Conservation (phyloP, 176 grass and related monocot genomes). For the Elaeis guineensis region DNA sequence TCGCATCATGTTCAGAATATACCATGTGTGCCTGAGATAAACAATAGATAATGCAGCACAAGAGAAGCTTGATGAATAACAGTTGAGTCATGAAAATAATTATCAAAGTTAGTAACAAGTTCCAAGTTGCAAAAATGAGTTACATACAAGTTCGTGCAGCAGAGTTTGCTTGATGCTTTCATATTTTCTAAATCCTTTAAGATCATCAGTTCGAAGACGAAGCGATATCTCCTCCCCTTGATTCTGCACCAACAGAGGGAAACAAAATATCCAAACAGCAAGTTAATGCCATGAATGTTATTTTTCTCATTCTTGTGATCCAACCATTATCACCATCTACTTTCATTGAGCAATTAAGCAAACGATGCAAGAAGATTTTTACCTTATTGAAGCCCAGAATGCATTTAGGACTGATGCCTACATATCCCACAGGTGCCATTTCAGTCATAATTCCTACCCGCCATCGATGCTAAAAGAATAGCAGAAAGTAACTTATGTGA, state of each 20-base stretch:
- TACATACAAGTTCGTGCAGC: constrained; percentile 87
- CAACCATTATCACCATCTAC: too few relatives aligned
- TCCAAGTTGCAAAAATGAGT: neutral
- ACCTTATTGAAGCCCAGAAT: constrained; percentile 97
- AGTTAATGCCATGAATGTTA: too few relatives aligned
- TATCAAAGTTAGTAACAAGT: constrained; percentile 3
- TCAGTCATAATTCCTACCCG: constrained; percentile 88
- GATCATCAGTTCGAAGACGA: constrained; percentile 80
- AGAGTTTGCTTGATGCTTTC: constrained; percentile 91
- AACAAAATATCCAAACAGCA: neutral
- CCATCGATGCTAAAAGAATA: constrained; percentile 70
- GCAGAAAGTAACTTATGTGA: neutral
- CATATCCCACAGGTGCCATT: constrained; percentile 95
- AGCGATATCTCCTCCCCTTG: constrained; percentile 92
- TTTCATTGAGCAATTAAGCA: too few relatives aligned
- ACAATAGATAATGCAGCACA: constrained; percentile 5
- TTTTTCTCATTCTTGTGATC: too few relatives aligned
- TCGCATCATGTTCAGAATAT: constrained; percentile 80
- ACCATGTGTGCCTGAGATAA: constrained; percentile 90
- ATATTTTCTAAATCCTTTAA: constrained; percentile 97
- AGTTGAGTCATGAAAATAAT: too few relatives aligned
- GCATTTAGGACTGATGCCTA: constrained; percentile 83
- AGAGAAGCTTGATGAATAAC: too few relatives aligned
- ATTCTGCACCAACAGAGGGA: constrained; percentile 45
- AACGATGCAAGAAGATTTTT: neutral